phyloP scores from a whole-genome alignment of 352 stramenopile genomes.

The Globisporangium camurandrum region DNA sequence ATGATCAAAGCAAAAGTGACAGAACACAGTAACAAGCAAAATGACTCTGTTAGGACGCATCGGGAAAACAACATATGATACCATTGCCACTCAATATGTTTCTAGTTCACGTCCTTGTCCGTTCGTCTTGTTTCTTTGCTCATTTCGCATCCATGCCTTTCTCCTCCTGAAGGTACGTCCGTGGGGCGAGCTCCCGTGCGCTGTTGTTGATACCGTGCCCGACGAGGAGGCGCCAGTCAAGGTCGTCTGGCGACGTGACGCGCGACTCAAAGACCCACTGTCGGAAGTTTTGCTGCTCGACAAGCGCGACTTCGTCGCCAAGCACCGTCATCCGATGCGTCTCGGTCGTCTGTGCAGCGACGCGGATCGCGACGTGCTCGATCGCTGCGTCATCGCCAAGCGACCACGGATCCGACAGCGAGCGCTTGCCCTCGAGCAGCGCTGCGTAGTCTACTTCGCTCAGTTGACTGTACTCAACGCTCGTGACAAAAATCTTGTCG shows the following conservation, averaged over 20 bases:
- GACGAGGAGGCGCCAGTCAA: constrained; percentile 31
- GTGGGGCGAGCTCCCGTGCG: constrained; percentile 23
- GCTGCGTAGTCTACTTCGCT: constrained; percentile 21
- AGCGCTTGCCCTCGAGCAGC: constrained; percentile 10
- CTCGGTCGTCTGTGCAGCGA: constrained; percentile 28
- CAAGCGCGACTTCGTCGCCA: constrained; percentile 27
- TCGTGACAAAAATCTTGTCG: constrained; percentile 18
- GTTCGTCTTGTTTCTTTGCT: too few species aligned
- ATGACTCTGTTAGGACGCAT: too few species aligned
- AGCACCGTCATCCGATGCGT: constrained; percentile 32
- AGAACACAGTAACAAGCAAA: too few species aligned
- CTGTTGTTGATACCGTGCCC: constrained; percentile 20
- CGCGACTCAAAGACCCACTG: constrained; percentile 28
- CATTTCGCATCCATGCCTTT: too few species aligned
- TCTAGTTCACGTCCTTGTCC: too few species aligned
- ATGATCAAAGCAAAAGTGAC: too few species aligned
- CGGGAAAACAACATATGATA: too few species aligned
- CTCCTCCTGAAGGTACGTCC: too few species aligned
- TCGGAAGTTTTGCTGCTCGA: constrained; percentile 27
- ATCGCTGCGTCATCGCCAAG: constrained; percentile 22
- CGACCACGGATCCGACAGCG: constrained; percentile 15
- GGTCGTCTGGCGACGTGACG: constrained; percentile 19
- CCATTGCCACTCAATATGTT: too few species aligned
- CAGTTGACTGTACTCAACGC: constrained; percentile 25
- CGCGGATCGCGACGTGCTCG: constrained; percentile 28